These are phyloP conservation scores for Colletotrichum sp. DNA, from an alignment of 2,329 filamentous ascomycete species.

Conservation along the genomic window DNA sequence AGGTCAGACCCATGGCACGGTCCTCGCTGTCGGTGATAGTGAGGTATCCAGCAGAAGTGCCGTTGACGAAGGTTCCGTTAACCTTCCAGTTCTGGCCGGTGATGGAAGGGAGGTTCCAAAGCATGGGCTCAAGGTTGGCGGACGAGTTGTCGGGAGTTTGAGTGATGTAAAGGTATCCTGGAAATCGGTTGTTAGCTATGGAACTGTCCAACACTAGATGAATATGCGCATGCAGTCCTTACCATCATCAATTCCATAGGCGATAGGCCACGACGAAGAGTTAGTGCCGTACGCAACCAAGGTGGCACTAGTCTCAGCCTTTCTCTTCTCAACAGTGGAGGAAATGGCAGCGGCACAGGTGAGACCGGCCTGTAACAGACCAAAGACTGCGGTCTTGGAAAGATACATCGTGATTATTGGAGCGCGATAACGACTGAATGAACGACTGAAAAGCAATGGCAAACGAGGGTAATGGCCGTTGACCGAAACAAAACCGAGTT, in stretches of 20 bases:
- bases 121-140: neutral
- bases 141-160: neutral
- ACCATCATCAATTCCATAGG: neutral
- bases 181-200: neutral
- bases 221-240: neutral
- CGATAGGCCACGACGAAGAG: neutral
- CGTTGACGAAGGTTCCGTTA: neutral
- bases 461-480: neutral
- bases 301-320: neutral
- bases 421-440: neutral
- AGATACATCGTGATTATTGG: neutral
- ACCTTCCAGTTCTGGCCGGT: neutral
- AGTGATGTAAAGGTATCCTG: neutral
- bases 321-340: neutral
- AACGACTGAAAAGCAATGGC: neutral
- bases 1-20: neutral
- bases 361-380: neutral
- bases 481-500: neutral
- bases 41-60: neutral
- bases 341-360: neutral
- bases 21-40: neutral
- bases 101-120: neutral
- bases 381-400: neutral
- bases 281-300: neutral
- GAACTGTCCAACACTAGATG: accelerated